A percentile compares a stretch with the other conserved stretches of the same genome.
Conservation (phyloP, 75 land plant species). For the Adiantum capillusveneris region DNA sequence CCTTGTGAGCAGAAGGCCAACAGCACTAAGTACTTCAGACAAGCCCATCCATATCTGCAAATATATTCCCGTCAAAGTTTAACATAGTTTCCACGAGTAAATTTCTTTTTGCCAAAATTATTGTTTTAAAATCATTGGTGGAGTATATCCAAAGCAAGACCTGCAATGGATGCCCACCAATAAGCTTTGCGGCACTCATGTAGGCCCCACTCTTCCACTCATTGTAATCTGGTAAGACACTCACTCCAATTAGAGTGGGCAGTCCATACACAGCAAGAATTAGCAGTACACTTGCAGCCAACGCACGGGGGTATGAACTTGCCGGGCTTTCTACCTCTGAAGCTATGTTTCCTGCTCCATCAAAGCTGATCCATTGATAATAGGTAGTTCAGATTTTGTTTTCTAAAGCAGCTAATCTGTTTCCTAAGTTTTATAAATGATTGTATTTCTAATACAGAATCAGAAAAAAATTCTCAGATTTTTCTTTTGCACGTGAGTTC, state of each 20-base stretch:
- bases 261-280: slow-evolving; percentile 10
- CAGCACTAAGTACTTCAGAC: slow-evolving; percentile 17
- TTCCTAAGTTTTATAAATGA: background rate
- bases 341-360: slow-evolving; percentile 30
- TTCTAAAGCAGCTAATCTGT: background rate
- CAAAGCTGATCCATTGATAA: slow-evolving; percentile 16
- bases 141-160: background rate
- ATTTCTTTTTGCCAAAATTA: too few species aligned
- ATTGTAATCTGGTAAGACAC: slow-evolving; percentile 19
- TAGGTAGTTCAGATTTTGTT: background rate
- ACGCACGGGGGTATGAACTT: slow-evolving; percentile 19
- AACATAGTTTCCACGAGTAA: too few species aligned
- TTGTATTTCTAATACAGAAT: too few species aligned
- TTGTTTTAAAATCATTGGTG: too few species aligned
- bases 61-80: background rate
- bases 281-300: slow-evolving; percentile 8
- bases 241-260: slow-evolving; percentile 19
- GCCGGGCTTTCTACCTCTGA: slow-evolving; percentile 29
- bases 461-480: background rate
- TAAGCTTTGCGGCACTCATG: slow-evolving; percentile 19
- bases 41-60: slow-evolving; percentile 30
- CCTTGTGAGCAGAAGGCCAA: slow-evolving; percentile 22
- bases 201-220: slow-evolving; percentile 23
- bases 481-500: too few species aligned
- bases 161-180: slow-evolving; percentile 23